Conservation (phyloP, 495 filamentous ascomycete genomes). For the Podospora tetraspora region DNA sequence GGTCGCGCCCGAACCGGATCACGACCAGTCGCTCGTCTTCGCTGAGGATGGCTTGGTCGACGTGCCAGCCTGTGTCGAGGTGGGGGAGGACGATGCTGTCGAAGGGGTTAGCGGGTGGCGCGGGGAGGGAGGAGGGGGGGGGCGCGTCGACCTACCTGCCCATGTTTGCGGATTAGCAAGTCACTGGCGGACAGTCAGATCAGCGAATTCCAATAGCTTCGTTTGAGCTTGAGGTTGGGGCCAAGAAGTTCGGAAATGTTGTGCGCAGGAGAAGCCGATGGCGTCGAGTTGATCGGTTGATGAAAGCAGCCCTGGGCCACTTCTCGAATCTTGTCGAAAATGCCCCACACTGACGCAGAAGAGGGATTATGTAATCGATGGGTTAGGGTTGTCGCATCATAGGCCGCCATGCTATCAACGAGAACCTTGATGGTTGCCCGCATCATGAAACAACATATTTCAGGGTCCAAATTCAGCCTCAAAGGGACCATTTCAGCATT, state of each 20-base stretch:
- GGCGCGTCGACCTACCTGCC: not conserved
- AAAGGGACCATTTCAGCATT: not conserved
- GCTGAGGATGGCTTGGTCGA: slow-evolving; percentile 59
- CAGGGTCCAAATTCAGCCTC: not conserved
- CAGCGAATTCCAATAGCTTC: not conserved
- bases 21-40: slow-evolving; percentile 97
- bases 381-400: not conserved
- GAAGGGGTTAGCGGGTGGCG: slow-evolving; percentile 42
- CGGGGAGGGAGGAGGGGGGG: not conserved
- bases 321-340: slow-evolving; percentile 11
- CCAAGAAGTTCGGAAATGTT: not conserved
- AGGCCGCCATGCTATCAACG: not conserved
- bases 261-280: not conserved
- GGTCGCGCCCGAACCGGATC: slow-evolving; percentile 84
- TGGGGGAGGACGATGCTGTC: slow-evolving; percentile 93
- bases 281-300: not conserved
- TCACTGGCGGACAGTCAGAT: not conserved
- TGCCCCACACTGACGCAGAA: not conserved
- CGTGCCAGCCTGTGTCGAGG: slow-evolving; percentile 89
- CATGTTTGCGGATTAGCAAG: not conserved
- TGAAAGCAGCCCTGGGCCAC: too few species aligned
- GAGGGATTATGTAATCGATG: not conserved
- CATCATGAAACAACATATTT: not conserved
- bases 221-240: not conserved
- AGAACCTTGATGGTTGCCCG: not conserved